Percentiles rank a stretch among this genome's conserved stretches.
These are phyloP conservation scores for Pyronema omphalodes DNA, from an alignment of 495 filamentous ascomycete genomes.

Conservation along the genomic window DNA sequence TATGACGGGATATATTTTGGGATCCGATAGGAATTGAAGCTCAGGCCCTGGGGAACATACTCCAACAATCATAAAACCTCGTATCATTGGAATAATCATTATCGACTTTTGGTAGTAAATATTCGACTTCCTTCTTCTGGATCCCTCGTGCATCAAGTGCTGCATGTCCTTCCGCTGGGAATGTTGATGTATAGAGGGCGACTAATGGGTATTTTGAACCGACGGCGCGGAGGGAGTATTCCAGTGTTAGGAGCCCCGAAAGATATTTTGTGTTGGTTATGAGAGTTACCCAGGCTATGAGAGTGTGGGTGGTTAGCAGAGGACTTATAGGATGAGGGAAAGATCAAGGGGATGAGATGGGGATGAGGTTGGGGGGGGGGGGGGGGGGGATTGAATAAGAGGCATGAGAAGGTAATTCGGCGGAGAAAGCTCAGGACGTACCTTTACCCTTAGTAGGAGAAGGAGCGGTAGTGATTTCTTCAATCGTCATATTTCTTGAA, in stretches of 20 bases:
- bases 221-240: conserved; percentile 42
- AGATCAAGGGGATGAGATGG: background rate
- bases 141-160: conserved; percentile 48
- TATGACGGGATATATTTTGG: background rate
- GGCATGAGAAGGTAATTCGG: no score
- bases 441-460: conserved; percentile 3
- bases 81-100: conserved; percentile 46
- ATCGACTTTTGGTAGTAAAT: conserved; percentile 39
- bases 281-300: conserved; percentile 54
- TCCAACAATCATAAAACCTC: conserved; percentile 71
- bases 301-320: background rate
- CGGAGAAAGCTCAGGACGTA: background rate
- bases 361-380: background rate
- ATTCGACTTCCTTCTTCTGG: conserved; percentile 38
- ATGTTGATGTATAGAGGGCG: conserved; percentile 56
- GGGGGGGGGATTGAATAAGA: background rate
- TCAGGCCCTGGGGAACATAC: conserved; percentile 11
- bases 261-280: conserved; percentile 63
- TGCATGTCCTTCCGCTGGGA: conserved; percentile 40
- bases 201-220: conserved; percentile 49
- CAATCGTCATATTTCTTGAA: no score
- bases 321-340: background rate
- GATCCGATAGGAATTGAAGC: no score
- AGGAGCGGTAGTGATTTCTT: no score
- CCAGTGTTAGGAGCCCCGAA: conserved; percentile 51